Conservation (phyloP, 2,329 filamentous ascomycete species). For the Aspergillus novofumigatus region DNA sequence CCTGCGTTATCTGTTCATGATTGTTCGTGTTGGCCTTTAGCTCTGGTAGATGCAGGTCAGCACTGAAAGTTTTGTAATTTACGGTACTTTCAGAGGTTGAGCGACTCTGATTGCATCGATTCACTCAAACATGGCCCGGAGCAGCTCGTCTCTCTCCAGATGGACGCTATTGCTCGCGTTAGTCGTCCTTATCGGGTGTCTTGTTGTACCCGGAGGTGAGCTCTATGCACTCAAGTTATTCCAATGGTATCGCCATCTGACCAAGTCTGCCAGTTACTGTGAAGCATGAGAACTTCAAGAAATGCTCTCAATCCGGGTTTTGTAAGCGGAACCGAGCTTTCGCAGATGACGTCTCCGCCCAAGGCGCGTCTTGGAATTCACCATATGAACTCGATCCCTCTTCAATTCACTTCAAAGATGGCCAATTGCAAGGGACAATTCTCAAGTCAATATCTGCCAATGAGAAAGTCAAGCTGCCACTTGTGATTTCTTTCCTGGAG, state of each 20-base stretch:
- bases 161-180: constrained; percentile 65
- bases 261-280: constrained; percentile 60
- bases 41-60: constrained; percentile 31
- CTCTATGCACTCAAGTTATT: background rate
- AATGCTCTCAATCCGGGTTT: constrained; percentile 91
- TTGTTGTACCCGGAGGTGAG: constrained; percentile 64
- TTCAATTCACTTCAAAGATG: constrained; percentile 71
- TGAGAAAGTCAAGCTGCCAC: constrained; percentile 71
- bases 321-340: constrained; percentile 91
- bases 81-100: constrained; percentile 27
- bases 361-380: constrained; percentile 66
- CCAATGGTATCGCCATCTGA: background rate
- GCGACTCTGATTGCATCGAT: constrained; percentile 29
- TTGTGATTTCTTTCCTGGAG: constrained; percentile 83
- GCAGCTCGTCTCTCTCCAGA: constrained; percentile 50
- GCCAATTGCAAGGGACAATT: constrained; percentile 74
- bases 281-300: constrained; percentile 97
- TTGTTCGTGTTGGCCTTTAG: constrained; percentile 11
- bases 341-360: constrained; percentile 68
- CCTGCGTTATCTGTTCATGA: background rate
- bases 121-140: constrained; percentile 47
- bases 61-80: constrained; percentile 14
- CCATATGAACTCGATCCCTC: constrained; percentile 74
- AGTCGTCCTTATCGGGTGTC: constrained; percentile 54
- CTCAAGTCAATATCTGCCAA: constrained; percentile 69